Evolutionary conservation across 306 rosid genomes (phyloP), one percentile per base, ranked within the genome.

Genomic region (Sphenostylis stenocarpa): DNA sequence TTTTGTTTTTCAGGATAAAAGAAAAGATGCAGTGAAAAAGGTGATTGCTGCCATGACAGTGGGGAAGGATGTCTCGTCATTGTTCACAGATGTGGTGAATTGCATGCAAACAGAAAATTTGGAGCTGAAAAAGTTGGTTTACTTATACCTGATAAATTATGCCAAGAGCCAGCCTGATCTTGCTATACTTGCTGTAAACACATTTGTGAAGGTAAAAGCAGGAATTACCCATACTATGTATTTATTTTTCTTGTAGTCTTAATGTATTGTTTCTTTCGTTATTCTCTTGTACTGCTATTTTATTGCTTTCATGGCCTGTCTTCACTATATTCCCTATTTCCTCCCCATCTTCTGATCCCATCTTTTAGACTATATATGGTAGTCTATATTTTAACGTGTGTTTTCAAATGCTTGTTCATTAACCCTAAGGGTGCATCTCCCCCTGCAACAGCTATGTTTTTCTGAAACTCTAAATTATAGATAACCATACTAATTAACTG

Each of bases 11-110:
- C 77, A 96, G 99, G 99, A 96, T 83, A 96, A 92, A 85, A 91
- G 99, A 81, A 96, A 96, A 84, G 99, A 96, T 92, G 99, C 99
- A 9, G 99, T 96, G 1, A 96, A 96, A 87, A 96, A 96, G 85
- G 99, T 96, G 70, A 96, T 96, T 72, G 99, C 99, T 28, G 99
- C 99, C 17, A 96, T 96, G 99, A 96, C 99, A 48, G 99, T 96
- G 33, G 99, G 98, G 85, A 96, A 96, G 90, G 99, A 96, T 69
- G 99, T 96, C 13, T 96, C 99, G 3, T 96, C 98, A 4, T 88
- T 96, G 78, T 96, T 96, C 73, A 96, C 99, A 20, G 99, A 96
- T 45, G 99, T 96, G 14, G 99, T 96, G 34, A 96, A 96, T 78
- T 96, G 98, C 79, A 96, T 96, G 99, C 99, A 96, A 82, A 96